phyloP scores from a whole-genome alignment of 352 stramenopile species.

The Pythium insidiosum region DNA sequence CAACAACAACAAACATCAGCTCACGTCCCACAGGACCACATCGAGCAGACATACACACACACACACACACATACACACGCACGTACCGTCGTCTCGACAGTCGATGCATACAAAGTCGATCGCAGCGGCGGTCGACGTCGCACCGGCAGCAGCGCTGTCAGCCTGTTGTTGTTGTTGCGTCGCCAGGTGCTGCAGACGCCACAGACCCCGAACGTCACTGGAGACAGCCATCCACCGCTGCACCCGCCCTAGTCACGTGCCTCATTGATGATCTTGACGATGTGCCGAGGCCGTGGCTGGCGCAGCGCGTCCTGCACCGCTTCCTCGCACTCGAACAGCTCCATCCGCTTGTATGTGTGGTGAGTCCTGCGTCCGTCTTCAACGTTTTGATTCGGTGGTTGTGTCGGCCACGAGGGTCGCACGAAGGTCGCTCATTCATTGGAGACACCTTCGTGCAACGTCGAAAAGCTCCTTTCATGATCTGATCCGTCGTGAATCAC shows the following conservation, averaged over 20 bases:
- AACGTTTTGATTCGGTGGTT: neutral
- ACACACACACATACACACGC: too few species aligned
- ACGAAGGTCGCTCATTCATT: conserved; percentile 4
- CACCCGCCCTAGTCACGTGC: conserved; percentile 1
- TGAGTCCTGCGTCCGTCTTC: neutral
- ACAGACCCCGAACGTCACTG: too few species aligned
- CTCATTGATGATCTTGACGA: conserved; percentile 76
- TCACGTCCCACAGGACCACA: too few species aligned
- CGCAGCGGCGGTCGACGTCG: conserved; percentile 4
- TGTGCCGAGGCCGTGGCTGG: conserved; percentile 51
- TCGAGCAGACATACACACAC: too few species aligned
- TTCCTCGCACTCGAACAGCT: conserved; percentile 72
- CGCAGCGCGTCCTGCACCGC: conserved; percentile 70
- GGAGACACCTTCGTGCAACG: conserved; percentile 18
- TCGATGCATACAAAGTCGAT: conserved; percentile 77
- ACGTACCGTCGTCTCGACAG: conserved; percentile 64
- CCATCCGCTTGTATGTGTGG: conserved; percentile 23
- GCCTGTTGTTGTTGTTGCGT: too few species aligned
- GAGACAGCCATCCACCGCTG: too few species aligned
- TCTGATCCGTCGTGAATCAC: neutral
- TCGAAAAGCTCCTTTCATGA: neutral
- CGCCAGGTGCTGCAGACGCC: too few species aligned
- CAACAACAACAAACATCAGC: neutral
- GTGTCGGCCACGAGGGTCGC: conserved; percentile 1
- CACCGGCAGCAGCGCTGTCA: too few species aligned